Conservation (phyloP, 768 basidiomycete genomes). For the Panellus pusillus region DNA sequence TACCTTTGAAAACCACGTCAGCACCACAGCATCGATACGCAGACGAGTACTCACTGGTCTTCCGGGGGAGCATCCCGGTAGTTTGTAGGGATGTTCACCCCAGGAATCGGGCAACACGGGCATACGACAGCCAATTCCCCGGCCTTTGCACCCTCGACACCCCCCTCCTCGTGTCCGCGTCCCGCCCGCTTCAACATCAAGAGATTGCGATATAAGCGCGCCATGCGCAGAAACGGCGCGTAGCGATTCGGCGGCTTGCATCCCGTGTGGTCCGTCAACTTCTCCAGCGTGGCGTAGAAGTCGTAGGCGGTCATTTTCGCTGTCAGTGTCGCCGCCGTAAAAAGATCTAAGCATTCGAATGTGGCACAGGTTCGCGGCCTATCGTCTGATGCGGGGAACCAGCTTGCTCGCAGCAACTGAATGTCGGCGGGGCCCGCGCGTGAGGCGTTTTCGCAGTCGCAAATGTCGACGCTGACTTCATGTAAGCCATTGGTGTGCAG, state of each 20-base stretch:
- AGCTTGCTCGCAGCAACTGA: conserved; percentile 1
- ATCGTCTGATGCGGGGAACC: conserved; percentile 1
- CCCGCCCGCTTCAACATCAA: conserved; percentile 16
- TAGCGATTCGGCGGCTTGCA: no score
- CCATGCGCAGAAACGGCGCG: no score
- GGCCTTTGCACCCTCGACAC: conserved; percentile 16
- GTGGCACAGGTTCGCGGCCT: not conserved
- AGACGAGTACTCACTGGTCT: not conserved
- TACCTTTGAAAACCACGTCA: conserved; percentile 16
- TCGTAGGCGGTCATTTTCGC: conserved; percentile 1
- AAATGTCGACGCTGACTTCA: not conserved
- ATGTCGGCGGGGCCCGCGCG: not conserved
- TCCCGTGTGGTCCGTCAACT: no score
- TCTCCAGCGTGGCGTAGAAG: no score
- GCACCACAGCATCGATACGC: not conserved
- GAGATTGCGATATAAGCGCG: no score
- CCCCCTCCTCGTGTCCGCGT: conserved; percentile 23
- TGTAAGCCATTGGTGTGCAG: not conserved
- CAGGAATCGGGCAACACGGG: conserved; percentile 32
- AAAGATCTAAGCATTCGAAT: not conserved
- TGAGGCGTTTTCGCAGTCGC: not conserved
- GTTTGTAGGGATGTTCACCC: conserved; percentile 27
- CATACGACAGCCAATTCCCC: conserved; percentile 32
- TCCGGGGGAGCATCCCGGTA: conserved; percentile 18
- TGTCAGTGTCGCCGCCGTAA: not conserved